These are phyloP conservation scores for Pelargonium exstipulatum DNA, from an alignment of 441 rosid genomes.

Conservation along the genomic window DNA sequence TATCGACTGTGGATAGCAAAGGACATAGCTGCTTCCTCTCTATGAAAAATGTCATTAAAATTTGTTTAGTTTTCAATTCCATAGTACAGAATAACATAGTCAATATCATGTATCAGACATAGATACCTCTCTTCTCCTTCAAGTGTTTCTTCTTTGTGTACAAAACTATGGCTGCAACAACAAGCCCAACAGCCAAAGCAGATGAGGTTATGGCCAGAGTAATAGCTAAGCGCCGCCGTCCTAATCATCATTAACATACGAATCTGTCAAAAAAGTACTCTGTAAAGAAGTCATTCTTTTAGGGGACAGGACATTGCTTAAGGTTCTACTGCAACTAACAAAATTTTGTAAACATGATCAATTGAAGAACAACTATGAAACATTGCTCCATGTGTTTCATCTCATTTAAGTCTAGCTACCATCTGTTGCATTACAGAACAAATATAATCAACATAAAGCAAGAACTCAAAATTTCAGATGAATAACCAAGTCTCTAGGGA, in stretches of 20 bases:
- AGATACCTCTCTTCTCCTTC: constrained; percentile 47
- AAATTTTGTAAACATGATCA: too few relatives aligned
- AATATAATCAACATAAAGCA: too few relatives aligned
- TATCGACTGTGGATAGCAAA: constrained; percentile 38
- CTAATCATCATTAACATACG: constrained; percentile 27
- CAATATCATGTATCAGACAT: neutral
- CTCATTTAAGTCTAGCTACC: too few relatives aligned
- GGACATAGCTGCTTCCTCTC: constrained; percentile 64
- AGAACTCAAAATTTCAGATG: too few relatives aligned
- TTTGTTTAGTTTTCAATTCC: neutral
- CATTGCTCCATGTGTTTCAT: too few relatives aligned
- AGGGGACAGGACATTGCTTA: too few relatives aligned
- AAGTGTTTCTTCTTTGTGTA: constrained; percentile 32
- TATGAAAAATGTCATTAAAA: constrained; percentile 24
- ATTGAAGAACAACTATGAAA: too few relatives aligned
- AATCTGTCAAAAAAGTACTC: too few relatives aligned
- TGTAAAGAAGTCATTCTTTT: too few relatives aligned
- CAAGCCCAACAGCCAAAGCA: constrained; percentile 40
- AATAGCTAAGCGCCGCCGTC: constrained; percentile 37
- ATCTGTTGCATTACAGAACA: too few relatives aligned
- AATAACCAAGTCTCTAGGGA: too few relatives aligned
- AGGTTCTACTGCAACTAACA: too few relatives aligned
- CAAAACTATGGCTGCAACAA: constrained; percentile 34
- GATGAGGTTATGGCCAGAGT: constrained; percentile 47
- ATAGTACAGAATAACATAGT: neutral